Evolutionary conservation across 2,329 filamentous ascomycete species (phyloP).

Genomic region (Fusarium chaquense): DNA sequence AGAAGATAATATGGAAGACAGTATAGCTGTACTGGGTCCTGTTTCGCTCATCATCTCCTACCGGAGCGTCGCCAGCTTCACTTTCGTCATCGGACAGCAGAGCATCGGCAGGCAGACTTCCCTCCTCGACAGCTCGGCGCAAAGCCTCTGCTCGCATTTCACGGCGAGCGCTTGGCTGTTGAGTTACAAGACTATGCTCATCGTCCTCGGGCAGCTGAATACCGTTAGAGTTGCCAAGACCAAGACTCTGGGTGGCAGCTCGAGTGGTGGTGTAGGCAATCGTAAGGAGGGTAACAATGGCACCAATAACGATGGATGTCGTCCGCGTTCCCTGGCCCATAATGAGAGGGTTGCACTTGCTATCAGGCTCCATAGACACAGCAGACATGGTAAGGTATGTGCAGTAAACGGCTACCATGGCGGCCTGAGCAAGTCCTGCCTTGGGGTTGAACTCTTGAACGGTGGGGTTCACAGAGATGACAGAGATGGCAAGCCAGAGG

Average conservation of each 20-base stretch:
- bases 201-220: constrained; percentile 77
- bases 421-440: constrained; percentile 94
- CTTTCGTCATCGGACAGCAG: constrained; percentile 80
- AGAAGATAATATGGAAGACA: constrained; percentile 97
- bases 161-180: constrained; percentile 81
- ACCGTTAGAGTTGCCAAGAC: constrained; percentile 64
- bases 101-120: constrained; percentile 90
- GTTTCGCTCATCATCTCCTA: constrained; percentile 87
- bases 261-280: constrained; percentile 98
- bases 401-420: constrained; percentile 98
- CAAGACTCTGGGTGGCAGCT: constrained; percentile 90
- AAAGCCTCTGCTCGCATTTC: constrained; percentile 95
- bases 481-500: constrained; percentile 82
- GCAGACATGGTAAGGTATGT: constrained; percentile 98
- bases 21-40: constrained; percentile 96
- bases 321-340: constrained; percentile 87
- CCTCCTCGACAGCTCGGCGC: constrained; percentile 90
- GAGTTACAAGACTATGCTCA: constrained; percentile 88
- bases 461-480: constrained; percentile 87
- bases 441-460: constrained; percentile 94
- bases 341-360: constrained; percentile 94
- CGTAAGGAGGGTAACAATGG: constrained; percentile 95
- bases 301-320: constrained; percentile 90
- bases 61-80: constrained; percentile 70
- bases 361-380: constrained; percentile 97